Percentiles rank a stretch among this genome's conserved stretches.
phyloP scores from a whole-genome alignment of 2,329 filamentous ascomycete species.

The Daldinia sp. region DNA sequence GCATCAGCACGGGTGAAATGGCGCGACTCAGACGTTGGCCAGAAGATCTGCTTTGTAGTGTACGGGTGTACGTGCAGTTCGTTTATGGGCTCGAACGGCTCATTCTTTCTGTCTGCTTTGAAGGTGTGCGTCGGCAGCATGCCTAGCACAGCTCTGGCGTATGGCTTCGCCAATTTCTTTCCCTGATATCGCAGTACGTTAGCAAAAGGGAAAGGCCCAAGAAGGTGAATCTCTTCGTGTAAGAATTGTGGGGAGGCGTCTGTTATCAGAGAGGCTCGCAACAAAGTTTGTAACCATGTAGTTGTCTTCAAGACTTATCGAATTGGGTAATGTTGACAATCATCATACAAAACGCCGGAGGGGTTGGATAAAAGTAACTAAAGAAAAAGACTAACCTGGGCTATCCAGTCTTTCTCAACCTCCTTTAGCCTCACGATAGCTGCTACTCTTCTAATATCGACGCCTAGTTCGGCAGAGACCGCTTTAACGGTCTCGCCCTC shows the following conservation, averaged over 20 bases:
- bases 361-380: conserved; percentile 3
- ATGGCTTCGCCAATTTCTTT: conserved; percentile 80
- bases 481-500: conserved; percentile 77
- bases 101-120: conserved; percentile 62
- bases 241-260: conserved; percentile 28
- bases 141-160: conserved; percentile 77
- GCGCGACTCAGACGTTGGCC: conserved; percentile 72
- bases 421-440: conserved; percentile 88
- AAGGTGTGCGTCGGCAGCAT: conserved; percentile 83
- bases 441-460: conserved; percentile 86
- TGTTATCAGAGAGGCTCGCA: conserved; percentile 78
- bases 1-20: conserved; percentile 74
- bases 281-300: conserved; percentile 86
- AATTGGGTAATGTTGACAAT: conserved; percentile 73
- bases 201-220: conserved; percentile 31
- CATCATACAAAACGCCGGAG: conserved; percentile 61
- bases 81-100: conserved; percentile 71
- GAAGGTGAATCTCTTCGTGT: conserved; percentile 13
- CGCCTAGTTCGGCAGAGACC: conserved; percentile 80
- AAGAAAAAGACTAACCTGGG: conserved; percentile 72
- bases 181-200: conserved; percentile 64
- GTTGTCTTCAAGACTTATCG: conserved; percentile 99
- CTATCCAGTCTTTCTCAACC: conserved; percentile 82
- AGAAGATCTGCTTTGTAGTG: conserved; percentile 74
- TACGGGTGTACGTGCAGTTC: conserved; percentile 72